Evolutionary conservation across 768 basidiomycete species (phyloP), one percentile per base, ranked within the genome.

Genomic region (Trametes villosa): DNA sequence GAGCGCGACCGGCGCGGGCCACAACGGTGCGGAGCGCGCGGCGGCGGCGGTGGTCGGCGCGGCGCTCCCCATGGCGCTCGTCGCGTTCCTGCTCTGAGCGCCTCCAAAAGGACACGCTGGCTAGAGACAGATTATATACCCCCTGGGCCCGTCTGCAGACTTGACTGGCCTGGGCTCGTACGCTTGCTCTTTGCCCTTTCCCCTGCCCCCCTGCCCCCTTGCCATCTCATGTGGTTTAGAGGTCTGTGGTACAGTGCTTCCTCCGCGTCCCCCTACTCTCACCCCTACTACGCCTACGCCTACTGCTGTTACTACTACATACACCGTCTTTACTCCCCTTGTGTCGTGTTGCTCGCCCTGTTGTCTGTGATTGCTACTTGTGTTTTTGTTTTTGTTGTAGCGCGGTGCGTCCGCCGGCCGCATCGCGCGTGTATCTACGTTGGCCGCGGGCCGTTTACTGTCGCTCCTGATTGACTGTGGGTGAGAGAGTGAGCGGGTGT

Each of bases 21-120:
- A 45, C 30, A 54, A 17, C 52, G 24, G 45, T 13, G 65, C 49
- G 15, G 52, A 42, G 40, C 52, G 41, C 27, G 40, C 20, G 9
- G 52, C 42, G 27, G 52, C 11, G 27, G 40, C 17, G 3, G 52
- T 27, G 8, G 9, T 53, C 3, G 52, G 17, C 40, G 40, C 41
- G 27, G 40, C n/a, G 26, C 24, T 53, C 13, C 52, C 52, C 27
- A 31, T 53, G 29, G 52, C 29, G 26, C 40, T 53, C 27, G 38
- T 44, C 38, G 38, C 52, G 9, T 8, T 31, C 17, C 12, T 53
- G 40, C 52, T 53, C 18, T n/a, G n/a, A n/a, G n/a, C n/a, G n/a
- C n/a, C 2, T 20, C 13, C 36, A 38, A 17, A 38, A 38, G 36
- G 13, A 38, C 36, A 38, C 4, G 4, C 18, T 11, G 36, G 13